Evolutionary conservation across 345 rosid genomes (phyloP), one percentile per base, ranked within the genome.

Genomic region (Eucalyptus paniculata): DNA sequence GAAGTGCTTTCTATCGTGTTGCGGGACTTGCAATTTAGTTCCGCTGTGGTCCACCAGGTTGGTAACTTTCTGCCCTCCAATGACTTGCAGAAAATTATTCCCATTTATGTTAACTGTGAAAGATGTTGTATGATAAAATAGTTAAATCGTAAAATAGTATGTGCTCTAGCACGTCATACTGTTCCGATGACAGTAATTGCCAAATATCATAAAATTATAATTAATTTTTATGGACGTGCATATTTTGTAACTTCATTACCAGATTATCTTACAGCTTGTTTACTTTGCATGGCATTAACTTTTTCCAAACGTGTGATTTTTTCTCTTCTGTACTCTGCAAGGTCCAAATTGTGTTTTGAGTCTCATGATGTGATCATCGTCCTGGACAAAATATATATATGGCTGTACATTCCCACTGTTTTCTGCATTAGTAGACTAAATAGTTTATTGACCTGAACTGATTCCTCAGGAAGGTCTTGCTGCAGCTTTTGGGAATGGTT

Each of bases 31-130:
- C 85, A 86, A 90, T 96, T 98, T 91, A 92, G 94, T 91, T 94
- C 99, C 14, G 98, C 98, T 62, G 99, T 97, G 44, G 97, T 98
- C 86, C 99, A 98, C 93, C 99, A 98, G 97, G 98, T 95, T 69
- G 89, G 92, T 86, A 51, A 53, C 50, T 47, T 72, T 77, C 47
- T 40, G 47, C 47, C 16, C 4, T 40, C 85, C 9, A 12, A 77
- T 77, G 85, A 40, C 16, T 11, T 77, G 17, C 85, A 40, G 30
- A 77, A 77, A 77, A 40, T 40, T 77, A 77, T 40, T 77, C 47
- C 47, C 9, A 40, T 77, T 77, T 77, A 40, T 77, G 42, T 32
- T 69, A 77, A 21, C 47, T 77, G 47, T 77, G 47, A 77, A 40
- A 37, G 28, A 77, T 37, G 3, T 10, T 77, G 17, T 21, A 40